Conservation (phyloP, 1,284 basidiomycete genomes). For the Cryptococcus sp. region DNA sequence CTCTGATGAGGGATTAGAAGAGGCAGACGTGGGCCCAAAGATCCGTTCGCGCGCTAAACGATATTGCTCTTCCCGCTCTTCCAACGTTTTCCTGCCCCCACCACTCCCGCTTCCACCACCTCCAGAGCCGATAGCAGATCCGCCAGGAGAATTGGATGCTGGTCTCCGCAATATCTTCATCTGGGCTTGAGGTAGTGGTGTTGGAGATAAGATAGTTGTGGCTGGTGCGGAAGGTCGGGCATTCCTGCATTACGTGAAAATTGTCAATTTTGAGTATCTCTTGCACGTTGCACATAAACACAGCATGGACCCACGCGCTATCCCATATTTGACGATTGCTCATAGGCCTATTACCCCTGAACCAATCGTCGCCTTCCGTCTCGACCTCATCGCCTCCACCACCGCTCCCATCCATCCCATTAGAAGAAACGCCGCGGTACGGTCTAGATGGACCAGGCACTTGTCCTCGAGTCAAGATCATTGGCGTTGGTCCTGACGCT, state of each 20-base stretch:
- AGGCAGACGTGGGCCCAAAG: slow-evolving; percentile 20
- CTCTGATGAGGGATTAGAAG: background rate
- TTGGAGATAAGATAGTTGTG: background rate
- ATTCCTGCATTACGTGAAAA: slow-evolving; percentile 8
- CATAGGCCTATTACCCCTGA: slow-evolving; percentile 23
- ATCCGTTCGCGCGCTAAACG: slow-evolving; percentile 36
- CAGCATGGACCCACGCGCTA: slow-evolving; percentile 31
- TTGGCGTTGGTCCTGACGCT: no score
- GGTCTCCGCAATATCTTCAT: slow-evolving; percentile 19
- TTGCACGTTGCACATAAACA: background rate
- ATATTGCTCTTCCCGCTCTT: slow-evolving; percentile 37
- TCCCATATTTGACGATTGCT: slow-evolving; percentile 46
- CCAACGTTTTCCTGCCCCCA: slow-evolving; percentile 23
- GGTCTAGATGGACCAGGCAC: no score
- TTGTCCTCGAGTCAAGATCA: no score
- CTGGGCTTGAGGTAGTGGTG: slow-evolving; percentile 14
- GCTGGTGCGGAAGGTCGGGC: slow-evolving; percentile 3
- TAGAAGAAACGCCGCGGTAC: no score
- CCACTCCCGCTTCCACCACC: background rate
- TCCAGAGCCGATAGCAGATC: background rate
- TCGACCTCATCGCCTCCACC: background rate
- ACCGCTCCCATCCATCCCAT: no score
- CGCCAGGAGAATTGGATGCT: background rate
- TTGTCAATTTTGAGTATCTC: slow-evolving; percentile 10
- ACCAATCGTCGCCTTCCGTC: slow-evolving; percentile 36